Base-by-base conservation (phyloP, 306 rosid genomes). In the Rubus parviflorus region DNA sequence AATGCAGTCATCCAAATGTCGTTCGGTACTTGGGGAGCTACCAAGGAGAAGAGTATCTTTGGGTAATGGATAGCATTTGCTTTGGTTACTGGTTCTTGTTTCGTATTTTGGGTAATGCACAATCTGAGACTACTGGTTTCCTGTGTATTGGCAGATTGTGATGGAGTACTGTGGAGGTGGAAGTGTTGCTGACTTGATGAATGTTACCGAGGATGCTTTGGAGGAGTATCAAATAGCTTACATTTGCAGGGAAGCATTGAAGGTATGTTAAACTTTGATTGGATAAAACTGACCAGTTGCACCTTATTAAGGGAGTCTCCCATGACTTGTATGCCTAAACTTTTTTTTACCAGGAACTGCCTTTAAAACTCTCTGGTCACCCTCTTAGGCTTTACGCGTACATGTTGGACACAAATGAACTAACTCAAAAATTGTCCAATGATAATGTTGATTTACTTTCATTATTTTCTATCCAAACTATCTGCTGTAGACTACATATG, bases 161-260 rank as follows among this genome's bases (percentile, higher is more conserved):
- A 95, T 95, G 99, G 99, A 95, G 83, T 92, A 92, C 81, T 95
- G 99, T 86, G 99, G 99, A 16, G 99, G 99, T 86, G 99, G 99
- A 79, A 95, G 99, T 86, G 91, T 92, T 76, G 97, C 96, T 61
- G 99, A 92, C 84, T 83, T 95, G 87, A 92, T 95, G 97, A 85
- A 84, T 19, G 94, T 86, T 70, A 87, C 93, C 6, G 97, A 90
- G 57, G 99, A 95, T 70, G 61, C 99, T 75, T 76, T 95, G 85
- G 99, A 95, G 82, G 99, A 95, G 88, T 79, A 82, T 88, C 99
- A 95, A 81, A 92, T 95, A 81, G 99, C 99, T 52, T 95, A 80
- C 80, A 89, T 95, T 71, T 95, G 99, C 70, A 89, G 97, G 80
- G 99, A 95, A 79, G 93, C 99, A 20, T 80, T 95, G 82, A 95